Base-by-base conservation (phyloP, 139 green algal species). In the Coccomyxa sp. region DNA sequence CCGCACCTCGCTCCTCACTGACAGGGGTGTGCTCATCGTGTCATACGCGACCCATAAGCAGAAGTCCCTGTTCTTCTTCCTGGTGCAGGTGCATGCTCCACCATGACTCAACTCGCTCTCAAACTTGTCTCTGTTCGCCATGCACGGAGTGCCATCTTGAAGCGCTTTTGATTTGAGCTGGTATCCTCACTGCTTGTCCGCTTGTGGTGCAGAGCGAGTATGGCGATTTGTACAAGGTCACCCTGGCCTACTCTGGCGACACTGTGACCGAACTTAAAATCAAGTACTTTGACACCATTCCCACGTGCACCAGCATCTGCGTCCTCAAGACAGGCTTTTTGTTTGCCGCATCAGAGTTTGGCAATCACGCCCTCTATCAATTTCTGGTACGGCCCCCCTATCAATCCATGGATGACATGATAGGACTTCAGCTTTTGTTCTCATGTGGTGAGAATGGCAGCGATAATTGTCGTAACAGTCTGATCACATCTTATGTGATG, bases 271-370 rank as follows among this genome's bases (percentile, higher is more conserved):
- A 98, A 86, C 63, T 99, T 51, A 93, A 94, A 77, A 87, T 99
- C 79, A 97, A 97, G 87, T 99, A 99, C 91, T 99, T 99, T 90
- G 97, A 99, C 92, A 98, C 95, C 28, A 93, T 99, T 27, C 93
- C 97, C 13, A 82, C 92, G 59, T 93, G 86, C 88, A 80, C 83
- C 78, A 95, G 92, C 58, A 93, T 99, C 30, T 96, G 92, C 82
- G 93, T 99, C 58, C 88, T 99, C 77, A 95, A 96, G 85, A 97
- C 93, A 21, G 97, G 97, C 63, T 99, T 98, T 91, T 93, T 99
- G 25, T 99, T 99, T 86, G 93, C 96, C 0, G 97, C 95, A 38
- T 96, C 93, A 45, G 97, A 99, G 90, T 95, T 94, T 82, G 96
- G 97, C 76, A 97, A 99, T 90, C 97, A 99, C 87, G 94, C 91